Evolutionary conservation across 768 basidiomycete species (phyloP), one percentile per base, ranked within the genome.

Genomic region (Leccinum uliginosum): DNA sequence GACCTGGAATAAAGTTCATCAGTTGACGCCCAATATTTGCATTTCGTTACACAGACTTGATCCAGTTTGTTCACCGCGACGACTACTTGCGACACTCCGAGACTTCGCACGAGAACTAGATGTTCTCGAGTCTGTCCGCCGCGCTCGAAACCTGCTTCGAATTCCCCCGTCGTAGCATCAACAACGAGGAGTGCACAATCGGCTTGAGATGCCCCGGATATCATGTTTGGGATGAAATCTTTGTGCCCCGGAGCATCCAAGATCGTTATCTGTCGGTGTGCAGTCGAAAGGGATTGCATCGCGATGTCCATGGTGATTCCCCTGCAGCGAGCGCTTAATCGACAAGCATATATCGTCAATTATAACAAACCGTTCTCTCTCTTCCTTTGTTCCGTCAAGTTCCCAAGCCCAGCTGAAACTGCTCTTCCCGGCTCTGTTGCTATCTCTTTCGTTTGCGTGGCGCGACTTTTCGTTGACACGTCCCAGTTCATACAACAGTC

Each of bases 381-480:
- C 97, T 74, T 98, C 97, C 0, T 80, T 78, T 3, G 93, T 87
- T 4, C 93, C 95, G 68, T 99, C 97, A 32, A 99, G 77, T 40
- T 91, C 90, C 97, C 97, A 99, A 11, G 97, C 97, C 87, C 95
- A 98, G 56, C 90, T 92, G 67, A 99, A 99, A 64, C 93, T 96
- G 58, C 87, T 82, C 74, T 99, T 99, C 1, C 97, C 97, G 2
- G 85, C 84, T 70, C 89, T 94, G 57, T 78, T 84, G 60, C 93
- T 95, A 34, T 89, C 94, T 59, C 93, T 78, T 71, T 98, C 94
- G 67, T 96, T 98, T 12, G 86, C 83, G 38, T 82, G 74, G 53
- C 86, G 83, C 15, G 85, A 86, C 73, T 91, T 93, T 65, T 98
- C 94, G 58, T 90, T 89, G 50, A 98, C 69, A 62, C 82, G 80